Evolutionary conservation across 73 alveolate species (phyloP), one percentile per base, ranked within the genome.

Genomic region (Breviolum minutum): DNA sequence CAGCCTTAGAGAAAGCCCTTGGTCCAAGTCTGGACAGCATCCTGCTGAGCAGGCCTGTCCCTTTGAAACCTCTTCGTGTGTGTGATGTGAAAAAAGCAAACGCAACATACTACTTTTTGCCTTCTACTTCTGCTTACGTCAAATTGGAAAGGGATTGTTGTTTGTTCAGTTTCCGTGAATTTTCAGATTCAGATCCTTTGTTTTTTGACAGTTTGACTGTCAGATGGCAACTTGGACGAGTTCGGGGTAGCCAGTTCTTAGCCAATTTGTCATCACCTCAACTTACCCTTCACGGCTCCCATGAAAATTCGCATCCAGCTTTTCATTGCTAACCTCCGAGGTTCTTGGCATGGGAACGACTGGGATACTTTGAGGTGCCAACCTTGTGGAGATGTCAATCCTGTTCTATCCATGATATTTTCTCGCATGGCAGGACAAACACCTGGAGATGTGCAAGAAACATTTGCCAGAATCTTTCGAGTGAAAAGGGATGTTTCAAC

Each of bases 221-320:
- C 20, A 92, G 98, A 66, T 92, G 98, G 98, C 91, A 73, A 63
- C 80, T 92, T 66, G 98, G 98, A 26, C 89, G 98, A 81, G 87
- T 92, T 16, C 86, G 87, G 6, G 98, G 98, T 32, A 92, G 98
- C 98, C 98, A 92, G 66, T 92, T 92, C 90, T 68, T 92, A 13
- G 98, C 98, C 27, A 92, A 92, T 54, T 17, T 92, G 98, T 40
- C 48, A 8, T 16, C 10, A 12, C 61, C 73, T 70, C 73, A 79
- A n/a, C 0, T 16, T 12, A 20, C 14, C 10, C 16, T 76, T 76
- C 60, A 26, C 17, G 22, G 86, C 22, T 76, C 86, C 14, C 16
- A 10, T 76, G 86, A n/a, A 13, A 9, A n/a, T 14, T 32, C 32
- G 26, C 10, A 32, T 11, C 54, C 29, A 24, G 26, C 48, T 3